Evolutionary conservation across 495 filamentous ascomycete genomes (phyloP), one percentile per base, ranked within the genome.

Genomic region (Clavariopsis aquatica): DNA sequence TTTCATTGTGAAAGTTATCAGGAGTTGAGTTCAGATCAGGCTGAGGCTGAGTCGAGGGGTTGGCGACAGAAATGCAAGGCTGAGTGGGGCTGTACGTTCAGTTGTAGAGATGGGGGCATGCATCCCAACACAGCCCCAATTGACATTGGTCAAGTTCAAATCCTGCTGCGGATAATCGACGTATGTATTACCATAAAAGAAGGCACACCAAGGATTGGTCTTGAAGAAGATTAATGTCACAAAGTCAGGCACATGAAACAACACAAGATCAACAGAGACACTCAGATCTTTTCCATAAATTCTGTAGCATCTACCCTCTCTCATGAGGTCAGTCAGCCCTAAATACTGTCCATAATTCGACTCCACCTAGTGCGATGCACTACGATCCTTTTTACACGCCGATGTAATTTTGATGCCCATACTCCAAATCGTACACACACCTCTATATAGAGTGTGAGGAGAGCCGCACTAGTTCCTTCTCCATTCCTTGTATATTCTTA

Each of bases 401-500:
- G n/a, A 10, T 43, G 38, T 8, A 43, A 43, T 43, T 43, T 43
- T 43, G 6, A n/a, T 15, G n/a, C 9, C 38, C 38, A 2, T 43
- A n/a, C 13, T 6, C 38, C 38, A 6, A n/a, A 9, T 43, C 6
- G 38, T 43, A 43, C 38, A 43, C 6, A 43, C 38, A 43, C 38
- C 3, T 12, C 31, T 34, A 34, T 5, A 12, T 34, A 43, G n/a
- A 43, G 38, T 43, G 38, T n/a, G 13, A 17, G n/a, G 15, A 43
- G 3, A 13, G n/a, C 6, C 47, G 12, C 12, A 6, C 31, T 34
- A 12, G 5, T 34, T 12, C 31, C 31, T 34, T 22, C 15, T 15
- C 26, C 47, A 47, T 7, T 49, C 4, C 23, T 46, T 28, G 10
- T 41, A 4, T 41, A 23, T 47, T 7, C 13, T 81, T 78, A 94